Evolutionary conservation across 768 basidiomycete species (phyloP).

Genomic region (Sutorius australiensis): DNA sequence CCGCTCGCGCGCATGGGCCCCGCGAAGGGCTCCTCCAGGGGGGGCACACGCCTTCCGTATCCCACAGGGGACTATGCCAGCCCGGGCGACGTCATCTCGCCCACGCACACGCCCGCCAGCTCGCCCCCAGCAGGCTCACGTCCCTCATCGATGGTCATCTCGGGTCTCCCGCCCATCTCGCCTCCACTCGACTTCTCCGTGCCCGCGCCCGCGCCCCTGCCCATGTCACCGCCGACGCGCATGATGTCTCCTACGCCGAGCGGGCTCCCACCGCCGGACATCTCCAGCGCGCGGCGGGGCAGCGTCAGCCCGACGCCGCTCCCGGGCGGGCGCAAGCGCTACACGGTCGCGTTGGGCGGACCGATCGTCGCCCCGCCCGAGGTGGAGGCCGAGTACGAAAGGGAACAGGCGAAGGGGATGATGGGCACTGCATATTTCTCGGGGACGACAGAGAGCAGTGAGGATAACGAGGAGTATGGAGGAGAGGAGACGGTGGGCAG

Average conservation of each 20-base stretch:
- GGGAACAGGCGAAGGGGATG: slow-evolving; percentile 22
- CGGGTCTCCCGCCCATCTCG: slow-evolving; percentile 39
- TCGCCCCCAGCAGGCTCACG: slow-evolving; percentile 43
- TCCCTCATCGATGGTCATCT: slow-evolving; percentile 42
- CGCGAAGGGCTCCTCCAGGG: slow-evolving; percentile 25
- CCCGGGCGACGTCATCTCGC: slow-evolving; percentile 46
- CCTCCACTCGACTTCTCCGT: slow-evolving; percentile 20
- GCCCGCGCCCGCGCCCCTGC: slow-evolving; percentile 22
- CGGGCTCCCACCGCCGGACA: slow-evolving; percentile 43
- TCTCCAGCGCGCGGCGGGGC: slow-evolving; percentile 39
- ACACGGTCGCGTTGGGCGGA: slow-evolving; percentile 80
- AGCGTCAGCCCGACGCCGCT: slow-evolving; percentile 70
- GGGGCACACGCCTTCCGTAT: slow-evolving; percentile 61
- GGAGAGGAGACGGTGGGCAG: slow-evolving; percentile 58
- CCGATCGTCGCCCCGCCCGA: slow-evolving; percentile 49
- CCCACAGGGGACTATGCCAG: slow-evolving; percentile 81
- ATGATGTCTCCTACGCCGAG: slow-evolving; percentile 22
- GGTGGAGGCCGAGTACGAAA: slow-evolving; percentile 28
- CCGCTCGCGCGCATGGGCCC: slow-evolving; percentile 50
- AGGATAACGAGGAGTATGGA: slow-evolving; percentile 34
- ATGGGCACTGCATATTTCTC: slow-evolving; percentile 45
- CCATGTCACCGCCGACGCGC: slow-evolving; percentile 24
- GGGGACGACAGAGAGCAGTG: slow-evolving; percentile 34
- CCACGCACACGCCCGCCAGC: slow-evolving; percentile 37
- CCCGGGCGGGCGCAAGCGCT: slow-evolving; percentile 57